phyloP scores from a whole-genome alignment of 352 stramenopile genomes.

The Pythium rishiriense region DNA sequence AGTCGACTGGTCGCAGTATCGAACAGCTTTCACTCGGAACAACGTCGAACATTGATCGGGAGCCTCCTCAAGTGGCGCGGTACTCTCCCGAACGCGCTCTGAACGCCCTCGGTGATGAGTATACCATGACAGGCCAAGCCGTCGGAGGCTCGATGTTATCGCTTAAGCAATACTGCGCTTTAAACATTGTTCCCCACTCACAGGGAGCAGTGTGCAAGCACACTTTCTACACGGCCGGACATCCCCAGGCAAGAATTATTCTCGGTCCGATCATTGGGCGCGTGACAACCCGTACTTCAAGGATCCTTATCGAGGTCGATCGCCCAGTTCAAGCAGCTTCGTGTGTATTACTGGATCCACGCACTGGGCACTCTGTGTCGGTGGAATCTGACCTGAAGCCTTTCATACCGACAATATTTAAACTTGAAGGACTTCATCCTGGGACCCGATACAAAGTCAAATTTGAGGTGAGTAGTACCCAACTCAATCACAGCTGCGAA shows the following conservation, averaged over 20 bases:
- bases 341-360: slow-evolving; percentile 34
- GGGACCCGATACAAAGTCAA: slow-evolving; percentile 54
- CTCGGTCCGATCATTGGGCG: slow-evolving; percentile 65
- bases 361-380: slow-evolving; percentile 6
- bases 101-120: slow-evolving; percentile 6
- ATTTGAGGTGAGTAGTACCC: slow-evolving; percentile 45
- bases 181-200: slow-evolving; percentile 54
- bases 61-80: not conserved
- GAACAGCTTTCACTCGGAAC: slow-evolving; percentile 52
- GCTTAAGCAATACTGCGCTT: slow-evolving; percentile 41
- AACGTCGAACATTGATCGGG: slow-evolving; percentile 31
- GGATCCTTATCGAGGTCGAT: slow-evolving; percentile 70
- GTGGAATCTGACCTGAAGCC: slow-evolving; percentile 35
- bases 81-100: slow-evolving; percentile 8
- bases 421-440: slow-evolving; percentile 56
- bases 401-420: slow-evolving; percentile 59
- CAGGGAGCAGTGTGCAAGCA: slow-evolving; percentile 32
- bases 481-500: not conserved
- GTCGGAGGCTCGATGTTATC: not conserved
- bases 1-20: slow-evolving; percentile 28
- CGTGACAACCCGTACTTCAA: slow-evolving; percentile 47
- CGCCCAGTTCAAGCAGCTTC: slow-evolving; percentile 33
- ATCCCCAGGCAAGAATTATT: slow-evolving; percentile 42
- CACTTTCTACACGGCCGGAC: slow-evolving; percentile 40
- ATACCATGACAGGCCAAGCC: not conserved